These are phyloP conservation scores for Fusarium sp. DNA, from an alignment of 2,329 filamentous ascomycete genomes.

Conservation along the genomic window DNA sequence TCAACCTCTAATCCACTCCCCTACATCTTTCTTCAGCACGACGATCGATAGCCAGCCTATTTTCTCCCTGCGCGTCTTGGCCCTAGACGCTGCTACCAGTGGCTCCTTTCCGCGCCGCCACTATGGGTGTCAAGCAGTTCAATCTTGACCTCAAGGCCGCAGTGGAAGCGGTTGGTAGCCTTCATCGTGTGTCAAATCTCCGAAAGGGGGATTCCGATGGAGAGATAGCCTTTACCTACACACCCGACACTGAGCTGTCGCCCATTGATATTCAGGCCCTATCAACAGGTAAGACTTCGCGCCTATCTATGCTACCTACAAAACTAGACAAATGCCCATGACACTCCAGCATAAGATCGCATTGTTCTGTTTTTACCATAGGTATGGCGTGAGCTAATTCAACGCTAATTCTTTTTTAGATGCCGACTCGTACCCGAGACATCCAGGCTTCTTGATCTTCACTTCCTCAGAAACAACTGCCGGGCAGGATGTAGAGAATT, in stretches of 20 bases:
- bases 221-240: conserved; percentile 75
- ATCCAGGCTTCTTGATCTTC: conserved; percentile 60
- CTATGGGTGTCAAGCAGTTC: conserved; percentile 78
- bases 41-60: background rate
- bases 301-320: background rate
- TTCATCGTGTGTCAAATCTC: conserved; percentile 68
- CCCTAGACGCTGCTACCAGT: background rate
- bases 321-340: too few relatives aligned
- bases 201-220: conserved; percentile 78
- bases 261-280: conserved; percentile 58
- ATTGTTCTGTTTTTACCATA: background rate
- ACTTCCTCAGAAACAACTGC: conserved; percentile 57
- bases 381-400: background rate
- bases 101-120: background rate
- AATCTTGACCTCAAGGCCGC: conserved; percentile 67
- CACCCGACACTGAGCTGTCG: conserved; percentile 44
- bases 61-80: background rate
- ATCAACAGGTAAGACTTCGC: conserved; percentile 51
- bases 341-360: background rate
- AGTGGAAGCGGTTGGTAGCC: conserved; percentile 52
- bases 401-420: conserved; percentile 29
- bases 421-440: conserved; percentile 57
- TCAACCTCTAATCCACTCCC: background rate
- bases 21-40: background rate
- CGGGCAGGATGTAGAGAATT: conserved; percentile 57